Base-by-base conservation (phyloP, 495 filamentous ascomycete genomes). In the Annulohypoxylon nitens region DNA sequence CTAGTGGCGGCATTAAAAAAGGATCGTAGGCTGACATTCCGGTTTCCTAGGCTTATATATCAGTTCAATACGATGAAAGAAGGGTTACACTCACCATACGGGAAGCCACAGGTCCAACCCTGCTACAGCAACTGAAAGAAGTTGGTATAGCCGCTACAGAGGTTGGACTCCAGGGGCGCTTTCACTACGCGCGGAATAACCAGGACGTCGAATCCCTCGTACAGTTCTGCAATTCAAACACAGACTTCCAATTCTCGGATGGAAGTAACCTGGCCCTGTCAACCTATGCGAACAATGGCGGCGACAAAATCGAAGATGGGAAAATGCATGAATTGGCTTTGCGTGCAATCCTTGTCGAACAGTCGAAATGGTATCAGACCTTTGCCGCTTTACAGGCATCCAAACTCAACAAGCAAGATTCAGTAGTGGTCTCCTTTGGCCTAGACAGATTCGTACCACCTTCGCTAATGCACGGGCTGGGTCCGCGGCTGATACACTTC, bases 381-480 rank as follows among this genome's bases (percentile, higher is more conserved):
- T 61, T 39, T 75, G 7, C 70, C 74, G 7, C 64, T 74, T 14
- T 64, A 58, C 11, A 50, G 20, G 8, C 16, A 64, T 9, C 37
- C 36, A 18, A 39, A 70, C 20, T 68, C 2, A 11, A n/a, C 25
- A 10, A 30, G 4, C 20, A 53, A 9, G 18, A 74, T 1, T 70
- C 74, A 1, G 25, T 76, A 0, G 59, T 86, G 8, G 48, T 83
- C 37, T 81, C 75, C 30, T 86, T 86, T 57, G 84, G 84, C 7
- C 75, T 78, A 0, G 83, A 87, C 16, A 73, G 77, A 41, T 85
- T 80, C 62, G 68, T 84, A 25, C 84, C 84, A 12, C 81, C 82
- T 0, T 76, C 78, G 0, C 57, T 85, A 0, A 39, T 59, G 50
- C 50, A 23, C 23, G 1, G 50, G n/a, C 50, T 53, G 12, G 50